phyloP scores from a whole-genome alignment of 2,329 filamentous ascomycete species.

The Chaetomiaceae sp. region DNA sequence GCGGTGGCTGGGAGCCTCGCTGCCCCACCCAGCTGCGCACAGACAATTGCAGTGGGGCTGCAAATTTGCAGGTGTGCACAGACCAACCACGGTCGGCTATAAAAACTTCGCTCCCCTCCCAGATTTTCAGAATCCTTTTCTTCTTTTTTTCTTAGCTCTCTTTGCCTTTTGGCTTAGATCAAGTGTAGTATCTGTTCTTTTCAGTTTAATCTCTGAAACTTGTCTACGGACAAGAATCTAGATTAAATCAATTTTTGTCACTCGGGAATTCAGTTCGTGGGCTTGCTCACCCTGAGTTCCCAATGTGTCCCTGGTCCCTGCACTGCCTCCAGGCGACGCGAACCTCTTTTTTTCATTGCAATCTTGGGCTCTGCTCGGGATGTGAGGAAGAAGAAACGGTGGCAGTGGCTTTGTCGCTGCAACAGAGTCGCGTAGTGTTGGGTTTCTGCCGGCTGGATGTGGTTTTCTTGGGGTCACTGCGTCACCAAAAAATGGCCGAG shows the following conservation, averaged over 20 bases:
- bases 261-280: constrained; percentile 51
- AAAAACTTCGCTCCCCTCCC: constrained; percentile 19
- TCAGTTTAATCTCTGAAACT: constrained; percentile 58
- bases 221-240: constrained; percentile 50
- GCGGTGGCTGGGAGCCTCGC: not conserved
- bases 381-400: constrained; percentile 58
- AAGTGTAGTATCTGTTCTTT: constrained; percentile 39
- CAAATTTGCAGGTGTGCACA: constrained; percentile 16
- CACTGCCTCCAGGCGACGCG: constrained; percentile 71
- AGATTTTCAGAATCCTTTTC: constrained; percentile 32
- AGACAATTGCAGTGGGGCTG: too few species aligned
- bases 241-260: constrained; percentile 78
- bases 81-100: constrained; percentile 20
- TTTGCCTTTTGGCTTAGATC: constrained; percentile 72
- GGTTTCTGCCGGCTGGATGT: too few species aligned
- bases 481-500: too few species aligned
- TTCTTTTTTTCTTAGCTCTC: constrained; percentile 48
- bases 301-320: constrained; percentile 60
- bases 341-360: constrained; percentile 59
- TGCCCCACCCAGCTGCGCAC: too few species aligned
- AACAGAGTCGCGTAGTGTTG: too few species aligned
- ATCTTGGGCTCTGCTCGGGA: constrained; percentile 45
- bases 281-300: constrained; percentile 62
- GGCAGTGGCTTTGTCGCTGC: too few species aligned
- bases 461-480: too few species aligned